These are phyloP conservation scores for Rhynchospora tenuis DNA, from an alignment of 176 grass and related monocot species.

Conservation along the genomic window DNA sequence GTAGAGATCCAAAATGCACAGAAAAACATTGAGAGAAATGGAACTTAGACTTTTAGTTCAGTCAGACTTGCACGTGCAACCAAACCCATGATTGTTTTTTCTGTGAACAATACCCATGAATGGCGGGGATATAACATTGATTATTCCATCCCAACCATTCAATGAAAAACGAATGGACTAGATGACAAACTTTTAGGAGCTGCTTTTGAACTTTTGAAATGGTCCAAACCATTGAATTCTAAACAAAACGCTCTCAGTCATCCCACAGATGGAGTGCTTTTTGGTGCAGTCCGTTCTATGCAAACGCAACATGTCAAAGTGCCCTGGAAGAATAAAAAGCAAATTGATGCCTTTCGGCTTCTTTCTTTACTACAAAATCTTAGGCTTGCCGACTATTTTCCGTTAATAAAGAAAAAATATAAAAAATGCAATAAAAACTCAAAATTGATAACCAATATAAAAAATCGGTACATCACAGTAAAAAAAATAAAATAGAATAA, in stretches of 20 bases:
- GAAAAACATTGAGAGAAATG: conserved; percentile 15
- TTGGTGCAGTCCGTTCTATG: background rate
- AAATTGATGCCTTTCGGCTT: no score
- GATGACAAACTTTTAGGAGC: background rate
- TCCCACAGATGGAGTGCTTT: background rate
- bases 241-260: background rate
- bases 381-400: no score
- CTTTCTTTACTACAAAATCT: no score
- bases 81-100: background rate
- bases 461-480: no score
- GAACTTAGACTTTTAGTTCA: conserved; percentile 6
- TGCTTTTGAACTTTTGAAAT: no score
- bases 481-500: no score
- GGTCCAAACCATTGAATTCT: background rate
- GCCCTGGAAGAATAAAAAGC: no score
- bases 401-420: no score
- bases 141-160: background rate
- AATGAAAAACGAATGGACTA: background rate
- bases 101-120: background rate
- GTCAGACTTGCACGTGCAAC: conserved; percentile 4
- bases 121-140: no score
- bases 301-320: background rate
- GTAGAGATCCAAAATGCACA: conserved; percentile 15
- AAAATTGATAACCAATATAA: no score
- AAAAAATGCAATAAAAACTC: no score